Evolutionary conservation across 2,329 filamentous ascomycete species (phyloP), one percentile per base, ranked within the genome.

Genomic region (Pseudocercospora crystallina): DNA sequence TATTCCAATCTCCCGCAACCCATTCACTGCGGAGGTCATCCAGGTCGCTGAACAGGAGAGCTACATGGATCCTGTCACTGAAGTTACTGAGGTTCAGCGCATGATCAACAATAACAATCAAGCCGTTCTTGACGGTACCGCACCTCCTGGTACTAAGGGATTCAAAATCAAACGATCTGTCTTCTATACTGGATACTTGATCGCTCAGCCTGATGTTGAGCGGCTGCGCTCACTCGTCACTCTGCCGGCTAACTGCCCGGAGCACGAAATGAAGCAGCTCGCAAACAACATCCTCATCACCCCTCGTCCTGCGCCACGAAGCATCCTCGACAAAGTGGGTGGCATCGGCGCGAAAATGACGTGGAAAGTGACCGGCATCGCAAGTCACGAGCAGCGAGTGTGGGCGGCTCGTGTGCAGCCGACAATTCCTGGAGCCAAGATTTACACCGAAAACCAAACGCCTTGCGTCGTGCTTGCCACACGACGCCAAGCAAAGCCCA

Each of bases 251-350:
- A 79, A 80, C 51, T 73, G 84, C 47, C 77, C 83, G 26, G 83
- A 87, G 43, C 78, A 81, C 45, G 89, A 95, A 44, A 75, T 96
- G 57, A 90, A 89, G 58, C 82, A 84, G 55, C 85, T 96, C 62
- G 91, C 86, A 39, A 96, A 95, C 71, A 92, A 86, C 70, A 91
- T 99, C 61, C 80, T 96, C 63, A 97, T 99, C 65, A 87, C 86
- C 33, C 86, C 90, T 1, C 84, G 87, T 9, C 84, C 87, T 0
- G 89, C 87, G 43, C 83, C 87, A 2, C 77, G 80, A 43, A 81
- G 79, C 57, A 85, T 95, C 15, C 74, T 96, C 30, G 81, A 87
- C 45, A 94, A 90, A 69, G 86, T 94, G 9, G 94, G 94, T 36
- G 92, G 92, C 26, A 83, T 96, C 64, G 90, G 90, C 31, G 84